Base-by-base conservation (phyloP, 2,329 filamentous ascomycete genomes). In the Xylariaceae sp. region DNA sequence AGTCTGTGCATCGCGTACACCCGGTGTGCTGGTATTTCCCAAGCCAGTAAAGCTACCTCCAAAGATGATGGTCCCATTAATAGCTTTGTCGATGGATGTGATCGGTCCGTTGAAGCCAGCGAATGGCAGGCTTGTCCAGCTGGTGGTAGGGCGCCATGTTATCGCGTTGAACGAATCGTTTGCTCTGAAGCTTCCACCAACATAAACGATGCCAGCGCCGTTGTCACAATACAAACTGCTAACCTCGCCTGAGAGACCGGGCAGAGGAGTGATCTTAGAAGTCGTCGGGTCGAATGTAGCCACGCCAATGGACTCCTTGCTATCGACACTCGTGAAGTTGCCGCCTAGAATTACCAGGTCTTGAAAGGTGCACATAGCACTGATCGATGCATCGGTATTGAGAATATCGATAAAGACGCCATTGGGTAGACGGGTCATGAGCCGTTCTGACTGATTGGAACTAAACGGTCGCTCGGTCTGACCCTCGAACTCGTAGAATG, bases 41-140 rank as follows among this genome's bases (percentile, higher is more conserved):
- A 97, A 74, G 6, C 90, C 90, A 55, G 89, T 91, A 68, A 99
- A 99, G 53, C 81, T 83, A 48, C 94, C 94, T 46, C 90, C 95
- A 68, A 96, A 99, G 53, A 97, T 82, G 60, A 99, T 88, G 67
- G 95, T 88, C 6, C 88, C 89, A 63, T 89, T 87, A 1, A 85
- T 78, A 26, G 86, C 83, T 72, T 89, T 91, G 49, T 84, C 80
- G 62, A 99, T 97, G 39, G 91, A 88, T 59, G 83, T 83, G 50
- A 99, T 91, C 2, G 89, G 89, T 30, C 91, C 91, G 72, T 97
- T 97, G 73, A 99, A 95, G 27, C 95, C 95, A 41, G 85, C 84
- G 74, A 99, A 99, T 2, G 92, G 87, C 54, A 99, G 74, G 65
- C 89, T 87, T 26, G 80, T 81, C 86, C 89, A 96, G 47, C 81